Conservation (phyloP, 495 filamentous ascomycete species). For the Diplogelasinospora grovesii region DNA sequence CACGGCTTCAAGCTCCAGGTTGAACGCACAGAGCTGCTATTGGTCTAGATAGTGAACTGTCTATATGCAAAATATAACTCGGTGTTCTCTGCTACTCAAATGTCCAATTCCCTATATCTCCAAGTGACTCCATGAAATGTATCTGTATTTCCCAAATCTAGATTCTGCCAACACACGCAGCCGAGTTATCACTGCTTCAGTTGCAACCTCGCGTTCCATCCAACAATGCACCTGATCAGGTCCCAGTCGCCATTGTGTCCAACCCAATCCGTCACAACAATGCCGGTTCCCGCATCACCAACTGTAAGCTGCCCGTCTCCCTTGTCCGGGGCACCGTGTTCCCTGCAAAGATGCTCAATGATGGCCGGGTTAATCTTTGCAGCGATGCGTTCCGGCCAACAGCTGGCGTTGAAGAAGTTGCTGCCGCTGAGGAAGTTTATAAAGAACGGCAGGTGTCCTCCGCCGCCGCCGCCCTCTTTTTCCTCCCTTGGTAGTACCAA, state of each 20-base stretch:
- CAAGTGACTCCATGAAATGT: not conserved
- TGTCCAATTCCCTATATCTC: slow-evolving; percentile 1
- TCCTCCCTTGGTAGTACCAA: slow-evolving; percentile 8
- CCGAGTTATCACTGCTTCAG: slow-evolving; percentile 27
- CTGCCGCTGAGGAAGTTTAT: slow-evolving; percentile 86
- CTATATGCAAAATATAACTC: not conserved
- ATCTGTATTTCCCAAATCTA: not conserved
- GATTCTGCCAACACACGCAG: slow-evolving; percentile 1
- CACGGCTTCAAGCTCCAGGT: slow-evolving; percentile 6
- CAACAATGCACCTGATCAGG: slow-evolving; percentile 78
- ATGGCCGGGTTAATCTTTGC: slow-evolving; percentile 87
- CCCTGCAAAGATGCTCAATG: slow-evolving; percentile 67
- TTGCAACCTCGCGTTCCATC: slow-evolving; percentile 77
- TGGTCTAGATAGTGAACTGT: not conserved
- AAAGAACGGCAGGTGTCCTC: slow-evolving; percentile 56
- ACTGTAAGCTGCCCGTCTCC: slow-evolving; percentile 34
- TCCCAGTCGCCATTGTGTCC: slow-evolving; percentile 90
- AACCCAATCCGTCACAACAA: slow-evolving; percentile 92
- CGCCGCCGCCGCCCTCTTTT: slow-evolving; percentile 5
- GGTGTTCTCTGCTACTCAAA: not conserved
- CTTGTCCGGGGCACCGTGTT: slow-evolving; percentile 47
- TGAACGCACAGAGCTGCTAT: not conserved
- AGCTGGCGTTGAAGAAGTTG: slow-evolving; percentile 87
- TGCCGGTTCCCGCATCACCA: slow-evolving; percentile 80
- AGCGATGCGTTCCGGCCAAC: slow-evolving; percentile 94